Evolutionary conservation across 108 stramenopile species (phyloP).

Genomic region (Skeletonema potamos): DNA sequence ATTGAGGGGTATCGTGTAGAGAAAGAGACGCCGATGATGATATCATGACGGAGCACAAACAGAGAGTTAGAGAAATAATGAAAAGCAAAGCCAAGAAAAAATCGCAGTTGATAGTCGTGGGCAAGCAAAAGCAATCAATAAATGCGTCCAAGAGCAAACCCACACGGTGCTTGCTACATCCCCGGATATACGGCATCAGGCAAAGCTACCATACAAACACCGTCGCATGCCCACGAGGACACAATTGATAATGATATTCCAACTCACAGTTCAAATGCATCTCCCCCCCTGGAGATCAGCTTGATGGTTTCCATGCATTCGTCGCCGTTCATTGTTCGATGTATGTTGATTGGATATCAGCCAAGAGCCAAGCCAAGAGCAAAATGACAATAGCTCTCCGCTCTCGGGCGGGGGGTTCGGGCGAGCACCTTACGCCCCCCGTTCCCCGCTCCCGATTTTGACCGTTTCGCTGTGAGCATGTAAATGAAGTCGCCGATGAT

Average conservation of each 20-base stretch:
- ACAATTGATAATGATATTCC: neutral
- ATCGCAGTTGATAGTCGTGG: neutral
- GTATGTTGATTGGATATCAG: too few species aligned
- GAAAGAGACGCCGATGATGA: neutral
- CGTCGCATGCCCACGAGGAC: too few species aligned
- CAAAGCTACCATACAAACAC: too few species aligned
- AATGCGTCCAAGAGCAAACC: too few species aligned
- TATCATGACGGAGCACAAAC: neutral
- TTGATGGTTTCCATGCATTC: constrained; percentile 13
- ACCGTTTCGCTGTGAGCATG: too few species aligned
- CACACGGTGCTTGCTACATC: neutral
- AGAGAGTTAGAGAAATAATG: neutral
- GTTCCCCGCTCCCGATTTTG: too few species aligned
- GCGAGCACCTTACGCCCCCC: too few species aligned
- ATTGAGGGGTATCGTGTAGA: neutral
- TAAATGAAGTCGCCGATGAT: too few species aligned
- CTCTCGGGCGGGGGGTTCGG: too few species aligned
- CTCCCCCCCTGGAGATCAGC: constrained; percentile 12
- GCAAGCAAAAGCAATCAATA: neutral
- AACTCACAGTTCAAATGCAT: constrained; percentile 28
- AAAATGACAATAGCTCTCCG: too few species aligned
- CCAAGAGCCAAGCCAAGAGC: neutral
- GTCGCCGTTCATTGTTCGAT: neutral
- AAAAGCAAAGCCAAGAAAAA: neutral
- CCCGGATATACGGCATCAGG: too few species aligned